phyloP scores from a whole-genome alignment of 1,284 basidiomycete genomes.

The Volvariella surrecta region DNA sequence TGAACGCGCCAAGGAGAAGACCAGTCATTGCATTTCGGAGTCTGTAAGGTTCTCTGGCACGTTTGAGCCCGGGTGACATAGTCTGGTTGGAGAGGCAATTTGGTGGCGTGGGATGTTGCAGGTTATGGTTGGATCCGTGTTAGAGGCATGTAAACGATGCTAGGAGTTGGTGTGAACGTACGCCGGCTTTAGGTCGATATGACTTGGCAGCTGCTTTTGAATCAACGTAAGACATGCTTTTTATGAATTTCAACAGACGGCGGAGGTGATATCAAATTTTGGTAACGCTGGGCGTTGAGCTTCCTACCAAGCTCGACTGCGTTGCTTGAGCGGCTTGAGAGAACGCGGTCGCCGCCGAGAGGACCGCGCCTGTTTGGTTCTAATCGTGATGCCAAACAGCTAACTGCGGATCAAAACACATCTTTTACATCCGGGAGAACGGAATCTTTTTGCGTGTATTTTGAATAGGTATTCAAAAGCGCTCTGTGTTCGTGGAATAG shows the following conservation, averaged over 20 bases:
- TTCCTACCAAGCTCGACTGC: too few relatives aligned
- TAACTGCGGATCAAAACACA: too few relatives aligned
- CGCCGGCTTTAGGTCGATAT: constrained; percentile 32
- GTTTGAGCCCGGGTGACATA: constrained; percentile 80
- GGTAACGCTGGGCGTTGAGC: too few relatives aligned
- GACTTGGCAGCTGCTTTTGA: constrained; percentile 25
- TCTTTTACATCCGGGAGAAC: too few relatives aligned
- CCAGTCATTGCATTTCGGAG: constrained; percentile 79
- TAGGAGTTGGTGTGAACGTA: constrained; percentile 15
- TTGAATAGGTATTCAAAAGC: too few relatives aligned
- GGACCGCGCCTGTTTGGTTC: too few relatives aligned
- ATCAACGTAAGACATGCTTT: constrained; percentile 26
- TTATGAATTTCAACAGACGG: neutral
- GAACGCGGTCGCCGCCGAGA: too few relatives aligned
- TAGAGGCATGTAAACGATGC: neutral
- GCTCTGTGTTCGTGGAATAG: too few relatives aligned
- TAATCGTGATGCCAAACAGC: too few relatives aligned
- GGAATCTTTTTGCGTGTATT: too few relatives aligned
- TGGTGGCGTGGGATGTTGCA: too few relatives aligned
- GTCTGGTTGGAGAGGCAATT: constrained; percentile 30
- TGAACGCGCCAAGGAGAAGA: constrained; percentile 63
- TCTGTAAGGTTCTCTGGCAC: constrained; percentile 82
- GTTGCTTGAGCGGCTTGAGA: too few relatives aligned
- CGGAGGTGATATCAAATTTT: neutral
- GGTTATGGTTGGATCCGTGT: neutral